These are phyloP conservation scores for Dimocarpus longan DNA, from an alignment of 345 rosid genomes.

Conservation along the genomic window DNA sequence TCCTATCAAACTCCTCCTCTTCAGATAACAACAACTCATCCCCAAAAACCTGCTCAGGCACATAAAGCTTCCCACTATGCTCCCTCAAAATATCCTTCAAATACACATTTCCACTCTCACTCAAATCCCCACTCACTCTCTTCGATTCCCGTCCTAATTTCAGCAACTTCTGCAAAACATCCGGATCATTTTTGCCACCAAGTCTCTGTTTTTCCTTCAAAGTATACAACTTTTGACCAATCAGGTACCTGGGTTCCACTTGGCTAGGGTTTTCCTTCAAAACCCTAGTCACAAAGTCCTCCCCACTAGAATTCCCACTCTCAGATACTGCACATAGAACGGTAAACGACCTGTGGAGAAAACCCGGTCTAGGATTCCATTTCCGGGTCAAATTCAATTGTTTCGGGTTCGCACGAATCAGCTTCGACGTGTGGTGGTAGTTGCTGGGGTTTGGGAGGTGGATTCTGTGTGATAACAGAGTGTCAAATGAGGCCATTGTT, in stretches of 20 bases:
- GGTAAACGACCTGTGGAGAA: slow-evolving; percentile 51
- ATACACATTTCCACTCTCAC: slow-evolving; percentile 51
- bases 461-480: slow-evolving; percentile 42
- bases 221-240: slow-evolving; percentile 60
- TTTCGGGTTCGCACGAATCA: slow-evolving; percentile 15
- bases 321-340: slow-evolving; percentile 49
- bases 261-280: slow-evolving; percentile 89
- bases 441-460: slow-evolving; percentile 40
- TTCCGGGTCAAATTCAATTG: slow-evolving; percentile 30
- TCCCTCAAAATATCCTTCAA: slow-evolving; percentile 80
- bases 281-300: slow-evolving; percentile 69
- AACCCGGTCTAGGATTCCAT: slow-evolving; percentile 34
- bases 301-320: slow-evolving; percentile 30
- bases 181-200: slow-evolving; percentile 42
- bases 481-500: slow-evolving; percentile 53
- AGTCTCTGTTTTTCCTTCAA: slow-evolving; percentile 60
- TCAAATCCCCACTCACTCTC: slow-evolving; percentile 30
- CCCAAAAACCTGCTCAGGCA: slow-evolving; percentile 87
- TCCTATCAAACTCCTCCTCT: slow-evolving; percentile 71
- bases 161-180: slow-evolving; percentile 45
- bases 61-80: slow-evolving; percentile 83
- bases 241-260: slow-evolving; percentile 63
- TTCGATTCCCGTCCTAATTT: slow-evolving; percentile 36
- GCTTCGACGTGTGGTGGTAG: slow-evolving; percentile 18
- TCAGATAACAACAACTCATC: slow-evolving; percentile 51